A percentile compares a stretch with the other conserved stretches of the same genome.
phyloP scores from a whole-genome alignment of 495 filamentous ascomycete species.

The Massariosphaeria phaeospora region DNA sequence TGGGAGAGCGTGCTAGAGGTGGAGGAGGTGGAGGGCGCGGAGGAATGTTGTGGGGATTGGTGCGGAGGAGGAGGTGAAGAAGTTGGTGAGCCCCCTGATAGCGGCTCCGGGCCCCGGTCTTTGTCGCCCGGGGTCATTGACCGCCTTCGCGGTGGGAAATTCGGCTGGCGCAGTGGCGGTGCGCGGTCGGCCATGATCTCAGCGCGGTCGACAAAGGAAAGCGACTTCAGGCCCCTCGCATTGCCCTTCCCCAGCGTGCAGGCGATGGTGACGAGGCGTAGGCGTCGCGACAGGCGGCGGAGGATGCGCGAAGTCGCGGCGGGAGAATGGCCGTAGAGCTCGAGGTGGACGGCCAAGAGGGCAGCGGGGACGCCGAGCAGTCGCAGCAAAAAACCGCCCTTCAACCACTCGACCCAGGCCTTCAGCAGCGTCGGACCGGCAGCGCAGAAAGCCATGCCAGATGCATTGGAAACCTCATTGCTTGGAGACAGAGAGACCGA shows the following conservation, averaged over 20 bases:
- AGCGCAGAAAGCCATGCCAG: conserved; percentile 30
- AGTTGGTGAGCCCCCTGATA: conserved; percentile 24
- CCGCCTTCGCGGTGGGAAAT: conserved; percentile 17
- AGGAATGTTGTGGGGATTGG: not conserved
- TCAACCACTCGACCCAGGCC: conserved; percentile 25
- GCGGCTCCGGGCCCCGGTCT: conserved; percentile 2
- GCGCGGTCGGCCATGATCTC: conserved; percentile 17
- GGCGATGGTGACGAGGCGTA: conserved; percentile 15
- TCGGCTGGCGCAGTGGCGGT: not conserved
- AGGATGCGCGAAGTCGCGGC: conserved; percentile 24
- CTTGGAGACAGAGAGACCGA: conserved; percentile 3
- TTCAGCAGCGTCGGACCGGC: conserved; percentile 22
- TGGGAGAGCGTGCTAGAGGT: conserved; percentile 14
- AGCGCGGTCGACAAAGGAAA: conserved; percentile 15
- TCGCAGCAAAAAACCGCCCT: conserved; percentile 15
- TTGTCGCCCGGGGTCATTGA: conserved; percentile 26
- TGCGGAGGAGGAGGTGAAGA: not conserved
- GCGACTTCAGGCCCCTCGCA: conserved; percentile 16
- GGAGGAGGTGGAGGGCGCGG: not conserved
- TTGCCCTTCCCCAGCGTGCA: conserved; percentile 4
- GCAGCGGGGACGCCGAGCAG: conserved; percentile 23
- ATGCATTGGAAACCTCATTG: conserved; percentile 23
- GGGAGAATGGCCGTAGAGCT: conserved; percentile 27
- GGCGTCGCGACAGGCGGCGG: conserved; percentile 29
- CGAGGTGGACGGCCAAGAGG: conserved; percentile 27